A percentile compares a stretch with the other conserved stretches of the same genome.
phyloP scores from a whole-genome alignment of 257 asterid genomes.

The Salvia miltiorrhiza region DNA sequence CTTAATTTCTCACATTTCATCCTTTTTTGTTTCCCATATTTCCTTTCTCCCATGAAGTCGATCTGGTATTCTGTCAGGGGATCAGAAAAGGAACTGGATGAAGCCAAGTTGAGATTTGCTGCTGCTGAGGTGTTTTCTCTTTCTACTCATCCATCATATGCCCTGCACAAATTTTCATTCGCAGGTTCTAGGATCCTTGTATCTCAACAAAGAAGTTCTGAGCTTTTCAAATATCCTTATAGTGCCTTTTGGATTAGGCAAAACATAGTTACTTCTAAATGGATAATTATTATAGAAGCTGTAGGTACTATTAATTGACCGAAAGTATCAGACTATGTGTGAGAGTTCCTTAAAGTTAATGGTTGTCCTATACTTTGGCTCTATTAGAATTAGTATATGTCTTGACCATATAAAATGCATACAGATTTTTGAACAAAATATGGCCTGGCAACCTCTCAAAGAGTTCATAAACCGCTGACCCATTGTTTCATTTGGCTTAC shows the following conservation, averaged over 20 bases:
- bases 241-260: background rate
- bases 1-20: background rate
- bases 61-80: conserved; percentile 82
- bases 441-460: no score
- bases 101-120: conserved; percentile 91
- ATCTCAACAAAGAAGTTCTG: background rate
- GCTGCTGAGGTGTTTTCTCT: conserved; percentile 74
- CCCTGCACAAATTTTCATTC: background rate
- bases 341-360: background rate
- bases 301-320: background rate
- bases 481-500: no score
- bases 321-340: background rate
- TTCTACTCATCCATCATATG: background rate
- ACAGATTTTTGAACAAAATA: no score
- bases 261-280: background rate
- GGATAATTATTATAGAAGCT: background rate
- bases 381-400: no score
- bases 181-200: background rate
- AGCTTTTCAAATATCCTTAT: background rate
- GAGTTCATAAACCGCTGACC: no score
- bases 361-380: background rate
- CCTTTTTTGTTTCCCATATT: background rate
- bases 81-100: conserved; percentile 81
- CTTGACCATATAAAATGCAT: no score
- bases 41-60: conserved; percentile 47